A percentile compares a stretch with the other conserved stretches of the same genome.
phyloP scores from a whole-genome alignment of 352 stramenopile genomes.

The Thraustochytrium sp. region DNA sequence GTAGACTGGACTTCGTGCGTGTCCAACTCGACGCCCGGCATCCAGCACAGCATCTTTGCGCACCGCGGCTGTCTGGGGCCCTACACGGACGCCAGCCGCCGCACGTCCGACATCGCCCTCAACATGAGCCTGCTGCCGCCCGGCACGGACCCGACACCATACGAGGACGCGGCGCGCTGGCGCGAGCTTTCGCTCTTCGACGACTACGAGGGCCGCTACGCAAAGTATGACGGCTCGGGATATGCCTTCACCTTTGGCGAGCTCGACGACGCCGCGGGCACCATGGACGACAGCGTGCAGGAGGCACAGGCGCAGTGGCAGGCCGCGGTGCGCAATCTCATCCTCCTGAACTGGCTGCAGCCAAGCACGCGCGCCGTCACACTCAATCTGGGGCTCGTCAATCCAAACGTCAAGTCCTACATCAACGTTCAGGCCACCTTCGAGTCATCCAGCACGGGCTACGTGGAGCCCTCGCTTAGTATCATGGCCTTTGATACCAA shows the following conservation, averaged over 20 bases:
- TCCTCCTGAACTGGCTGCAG: not conserved
- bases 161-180: not conserved
- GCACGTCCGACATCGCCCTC: not conserved
- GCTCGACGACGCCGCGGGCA: not conserved
- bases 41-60: not conserved
- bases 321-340: not conserved
- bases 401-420: not conserved
- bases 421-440: not conserved
- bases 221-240: not conserved
- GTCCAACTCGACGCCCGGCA: not conserved
- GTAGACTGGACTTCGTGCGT: not conserved
- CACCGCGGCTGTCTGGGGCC: not conserved
- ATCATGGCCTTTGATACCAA: not conserved
- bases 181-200: not conserved
- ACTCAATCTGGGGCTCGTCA: not conserved
- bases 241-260: not conserved
- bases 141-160: not conserved
- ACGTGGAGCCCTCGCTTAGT: not conserved
- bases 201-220: not conserved
- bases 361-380: not conserved
- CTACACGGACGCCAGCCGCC: not conserved
- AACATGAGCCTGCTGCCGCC: not conserved
- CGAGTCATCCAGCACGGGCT: not conserved
- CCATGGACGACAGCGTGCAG: not conserved
- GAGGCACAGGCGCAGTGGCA: not conserved